Percentiles rank a stretch among this genome's conserved stretches.
These are phyloP conservation scores for Copromyces sp. DNA, from an alignment of 495 filamentous ascomycete species.

Conservation along the genomic window DNA sequence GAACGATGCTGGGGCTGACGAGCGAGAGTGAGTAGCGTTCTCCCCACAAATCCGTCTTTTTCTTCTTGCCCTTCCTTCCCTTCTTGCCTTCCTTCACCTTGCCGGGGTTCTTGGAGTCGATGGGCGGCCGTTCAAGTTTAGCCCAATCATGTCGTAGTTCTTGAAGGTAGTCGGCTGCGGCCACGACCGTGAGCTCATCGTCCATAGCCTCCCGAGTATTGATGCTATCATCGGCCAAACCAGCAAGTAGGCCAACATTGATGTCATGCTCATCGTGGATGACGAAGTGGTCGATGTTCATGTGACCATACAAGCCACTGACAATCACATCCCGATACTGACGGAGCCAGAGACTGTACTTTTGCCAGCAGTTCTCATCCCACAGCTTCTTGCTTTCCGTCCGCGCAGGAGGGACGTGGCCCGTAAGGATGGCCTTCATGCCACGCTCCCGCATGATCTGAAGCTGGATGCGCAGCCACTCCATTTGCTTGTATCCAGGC, in stretches of 20 bases:
- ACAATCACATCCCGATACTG: conserved; percentile 88
- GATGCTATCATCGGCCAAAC: conserved; percentile 24
- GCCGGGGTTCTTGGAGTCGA: conserved; percentile 26
- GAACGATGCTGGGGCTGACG: conserved; percentile 78
- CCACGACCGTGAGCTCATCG: conserved; percentile 49
- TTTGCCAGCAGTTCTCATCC: conserved; percentile 95
- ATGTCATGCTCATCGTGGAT: conserved; percentile 78
- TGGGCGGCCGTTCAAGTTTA: conserved; percentile 51
- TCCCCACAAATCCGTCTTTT: conserved; percentile 50
- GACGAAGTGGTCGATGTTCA: conserved; percentile 98
- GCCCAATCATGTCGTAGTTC: conserved; percentile 73
- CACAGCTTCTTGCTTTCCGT: conserved; percentile 73
- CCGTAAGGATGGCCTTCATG: conserved; percentile 91
- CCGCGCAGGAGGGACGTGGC: conserved; percentile 86
- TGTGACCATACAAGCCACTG: conserved; percentile 75
- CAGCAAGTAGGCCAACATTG: conserved; percentile 41
- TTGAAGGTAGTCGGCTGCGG: conserved; percentile 65
- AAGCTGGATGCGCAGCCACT: conserved; percentile 92
- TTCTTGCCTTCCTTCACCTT: conserved; percentile 24
- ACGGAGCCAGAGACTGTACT: conserved; percentile 82
- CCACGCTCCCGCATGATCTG: conserved; percentile 68
- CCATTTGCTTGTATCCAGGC: conserved; percentile 88
- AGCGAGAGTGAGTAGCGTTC: conserved; percentile 76
- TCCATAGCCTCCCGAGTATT: conserved; percentile 29
- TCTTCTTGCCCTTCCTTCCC: conserved; percentile 27